phyloP scores from a whole-genome alignment of 1,139 yeast species.

The Yamadazyma jaroonii region DNA sequence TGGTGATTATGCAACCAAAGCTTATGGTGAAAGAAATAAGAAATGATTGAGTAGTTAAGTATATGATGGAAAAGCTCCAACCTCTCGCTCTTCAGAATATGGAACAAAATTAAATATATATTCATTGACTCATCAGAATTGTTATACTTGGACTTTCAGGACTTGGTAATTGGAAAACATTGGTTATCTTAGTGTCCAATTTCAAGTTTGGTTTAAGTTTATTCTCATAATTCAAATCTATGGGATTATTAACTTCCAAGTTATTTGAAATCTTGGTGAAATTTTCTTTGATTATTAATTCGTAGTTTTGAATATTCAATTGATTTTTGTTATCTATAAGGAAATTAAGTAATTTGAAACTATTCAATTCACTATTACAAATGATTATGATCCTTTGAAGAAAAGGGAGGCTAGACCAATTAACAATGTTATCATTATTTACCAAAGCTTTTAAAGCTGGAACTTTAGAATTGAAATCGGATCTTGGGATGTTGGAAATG shows the following conservation, averaged over 20 bases:
- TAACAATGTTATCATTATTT: conserved; percentile 11
- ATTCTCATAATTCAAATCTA: conserved; percentile 16
- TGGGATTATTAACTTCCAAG: conserved; percentile 12
- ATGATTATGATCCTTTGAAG: conserved; percentile 41
- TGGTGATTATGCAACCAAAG: conserved; percentile 72
- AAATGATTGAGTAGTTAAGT: too few relatives aligned
- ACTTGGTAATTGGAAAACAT: conserved; percentile 11
- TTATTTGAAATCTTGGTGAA: conserved; percentile 9
- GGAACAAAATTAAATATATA: not conserved
- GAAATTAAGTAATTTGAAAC: conserved; percentile 8
- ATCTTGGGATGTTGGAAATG: conserved; percentile 11
- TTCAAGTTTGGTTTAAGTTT: conserved; percentile 5
- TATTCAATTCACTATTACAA: conserved; percentile 24
- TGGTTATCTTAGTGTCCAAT: conserved; percentile 1
- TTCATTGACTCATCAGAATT: conserved; percentile 3
- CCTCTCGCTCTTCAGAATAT: too few relatives aligned
- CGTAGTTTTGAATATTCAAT: conserved; percentile 9
- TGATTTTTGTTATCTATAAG: conserved; percentile 15
- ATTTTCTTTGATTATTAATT: conserved; percentile 13
- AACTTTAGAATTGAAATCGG: conserved; percentile 9
- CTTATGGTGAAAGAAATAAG: conserved; percentile 57
- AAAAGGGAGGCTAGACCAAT: conserved; percentile 47
- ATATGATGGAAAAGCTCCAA: too few relatives aligned
- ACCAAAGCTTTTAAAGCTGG: conserved; percentile 5
- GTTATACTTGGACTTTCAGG: conserved; percentile 8